Conservation (phyloP, 352 stramenopile genomes). For the Phytophthora constricta region DNA sequence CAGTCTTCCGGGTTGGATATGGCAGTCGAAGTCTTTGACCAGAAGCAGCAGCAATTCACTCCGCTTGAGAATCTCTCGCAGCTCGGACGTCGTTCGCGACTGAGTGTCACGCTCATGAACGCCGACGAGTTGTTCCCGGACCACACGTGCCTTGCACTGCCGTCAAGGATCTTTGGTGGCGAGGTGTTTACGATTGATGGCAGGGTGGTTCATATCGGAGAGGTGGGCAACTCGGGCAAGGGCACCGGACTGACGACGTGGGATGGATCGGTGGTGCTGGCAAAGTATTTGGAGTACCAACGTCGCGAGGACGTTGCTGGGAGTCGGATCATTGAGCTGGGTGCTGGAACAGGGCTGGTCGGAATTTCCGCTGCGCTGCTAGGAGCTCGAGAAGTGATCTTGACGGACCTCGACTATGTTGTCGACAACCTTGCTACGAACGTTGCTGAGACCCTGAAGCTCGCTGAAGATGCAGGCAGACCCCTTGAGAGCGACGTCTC, state of each 20-base stretch:
- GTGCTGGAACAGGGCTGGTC: constrained; percentile 86
- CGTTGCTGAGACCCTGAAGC: constrained; percentile 46
- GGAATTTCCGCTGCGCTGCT: constrained; percentile 83
- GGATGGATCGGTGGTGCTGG: constrained; percentile 92
- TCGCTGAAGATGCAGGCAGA: constrained; percentile 18
- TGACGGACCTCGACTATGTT: constrained; percentile 91
- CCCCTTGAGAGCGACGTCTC: constrained; percentile 17
- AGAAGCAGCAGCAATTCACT: constrained; percentile 41
- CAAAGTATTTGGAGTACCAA: constrained; percentile 89
- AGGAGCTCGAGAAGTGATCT: constrained; percentile 70
- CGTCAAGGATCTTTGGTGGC: constrained; percentile 59
- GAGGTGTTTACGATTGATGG: constrained; percentile 65
- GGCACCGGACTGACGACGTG: constrained; percentile 91
- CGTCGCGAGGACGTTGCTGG: constrained; percentile 36
- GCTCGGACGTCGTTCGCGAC: constrained; percentile 35
- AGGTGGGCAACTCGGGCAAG: constrained; percentile 82
- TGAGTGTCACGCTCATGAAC: constrained; percentile 49
- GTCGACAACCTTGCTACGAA: constrained; percentile 81
- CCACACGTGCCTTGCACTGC: constrained; percentile 50
- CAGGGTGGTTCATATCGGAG: constrained; percentile 51
- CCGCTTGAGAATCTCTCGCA: constrained; percentile 37
- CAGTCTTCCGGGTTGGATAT: constrained; percentile 24
- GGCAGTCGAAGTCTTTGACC: constrained; percentile 50
- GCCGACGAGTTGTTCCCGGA: constrained; percentile 25
- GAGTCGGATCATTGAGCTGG: constrained; percentile 79